Evolutionary conservation across 805 yeast species (phyloP), one percentile per base, ranked within the genome.

Genomic region (Cyberlindnera amylophila): DNA sequence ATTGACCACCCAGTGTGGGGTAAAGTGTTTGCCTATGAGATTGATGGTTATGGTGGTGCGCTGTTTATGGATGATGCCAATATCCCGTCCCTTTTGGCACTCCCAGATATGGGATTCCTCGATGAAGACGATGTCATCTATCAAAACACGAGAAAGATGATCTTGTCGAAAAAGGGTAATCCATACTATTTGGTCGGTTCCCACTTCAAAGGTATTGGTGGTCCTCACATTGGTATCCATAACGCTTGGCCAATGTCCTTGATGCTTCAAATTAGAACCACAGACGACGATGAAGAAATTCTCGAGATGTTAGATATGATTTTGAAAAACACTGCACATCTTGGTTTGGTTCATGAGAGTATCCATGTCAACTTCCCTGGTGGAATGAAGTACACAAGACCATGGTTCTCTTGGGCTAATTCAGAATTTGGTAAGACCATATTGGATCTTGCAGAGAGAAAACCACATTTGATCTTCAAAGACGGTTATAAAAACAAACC

Each of bases 341-440:
- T 87, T 16, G 96, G 96, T 0, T 68, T 88, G 42, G 80, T 88
- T 77, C 96, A 88, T 59, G 96, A 88, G 65, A 74, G 84, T 44
- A 78, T 88, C 4, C 66, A 83, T 44, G 95, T 87, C 9, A 71
- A 81, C 51, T 64, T 72, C 6, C 66, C 66, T 2, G 45, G 50
- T 2, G 80, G 77, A 1, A 42, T 46, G 9, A 62, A 61, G n/a
- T 89, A 63, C 58, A 85, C 96, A 0, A 67, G 96, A 46, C 77
- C 93, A 3, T 88, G 96, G 96, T 89, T 89, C 67, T 83, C 95
- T 5, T 88, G 96, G 96, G 85, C 95, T 52, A 88, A 88, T 58
- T 80, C 95, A 1, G 96, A 89, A 62, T 86, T 88, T 65, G 96
- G 89, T 16, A 86, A 86, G 61, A 82, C 95, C 1, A 81, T 88